Evolutionary conservation across 208 protist species (phyloP).

Genomic region (Crithidia mellificae): DNA sequence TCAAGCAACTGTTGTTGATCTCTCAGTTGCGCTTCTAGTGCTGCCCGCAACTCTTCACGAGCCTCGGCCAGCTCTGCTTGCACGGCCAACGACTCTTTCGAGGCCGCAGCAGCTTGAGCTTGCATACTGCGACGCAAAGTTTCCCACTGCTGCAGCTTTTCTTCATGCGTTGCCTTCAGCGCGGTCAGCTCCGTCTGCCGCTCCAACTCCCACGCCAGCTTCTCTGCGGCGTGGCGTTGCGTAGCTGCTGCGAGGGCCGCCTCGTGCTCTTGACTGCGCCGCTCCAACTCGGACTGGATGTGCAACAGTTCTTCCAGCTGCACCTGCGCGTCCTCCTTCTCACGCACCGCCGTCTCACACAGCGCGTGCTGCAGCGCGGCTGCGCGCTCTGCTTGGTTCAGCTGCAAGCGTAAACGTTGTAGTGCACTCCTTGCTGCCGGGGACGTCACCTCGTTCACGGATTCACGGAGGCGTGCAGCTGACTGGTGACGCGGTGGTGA

Average conservation of each 20-base stretch:
- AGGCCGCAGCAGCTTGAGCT: not conserved
- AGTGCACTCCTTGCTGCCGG: not conserved
- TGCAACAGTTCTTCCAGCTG: constrained; percentile 21
- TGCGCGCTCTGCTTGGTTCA: not conserved
- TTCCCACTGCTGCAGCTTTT: not conserved
- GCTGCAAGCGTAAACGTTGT: constrained; percentile 5
- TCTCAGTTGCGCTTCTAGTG: constrained; percentile 3
- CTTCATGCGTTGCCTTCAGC: constrained; percentile 3
- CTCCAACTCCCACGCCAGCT: constrained; percentile 4
- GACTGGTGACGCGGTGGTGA: not conserved
- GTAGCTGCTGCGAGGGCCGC: not conserved
- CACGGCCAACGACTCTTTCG: not conserved
- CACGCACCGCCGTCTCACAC: not conserved
- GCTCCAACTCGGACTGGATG: constrained; percentile 31
- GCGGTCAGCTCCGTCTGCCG: constrained; percentile 4
- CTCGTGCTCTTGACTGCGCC: constrained; percentile 24
- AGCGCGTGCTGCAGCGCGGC: not conserved
- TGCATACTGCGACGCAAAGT: not conserved
- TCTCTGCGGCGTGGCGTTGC: constrained; percentile 14
- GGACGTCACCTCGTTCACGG: not conserved
- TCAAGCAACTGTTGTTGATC: not conserved
- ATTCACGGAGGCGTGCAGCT: too few species aligned
- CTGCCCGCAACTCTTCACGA: constrained; percentile 1
- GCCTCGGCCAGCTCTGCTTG: not conserved
- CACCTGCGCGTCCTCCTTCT: constrained; percentile 19